Evolutionary conservation across 2,329 filamentous ascomycete genomes (phyloP).

Genomic region (Achaetomium macrosporum): DNA sequence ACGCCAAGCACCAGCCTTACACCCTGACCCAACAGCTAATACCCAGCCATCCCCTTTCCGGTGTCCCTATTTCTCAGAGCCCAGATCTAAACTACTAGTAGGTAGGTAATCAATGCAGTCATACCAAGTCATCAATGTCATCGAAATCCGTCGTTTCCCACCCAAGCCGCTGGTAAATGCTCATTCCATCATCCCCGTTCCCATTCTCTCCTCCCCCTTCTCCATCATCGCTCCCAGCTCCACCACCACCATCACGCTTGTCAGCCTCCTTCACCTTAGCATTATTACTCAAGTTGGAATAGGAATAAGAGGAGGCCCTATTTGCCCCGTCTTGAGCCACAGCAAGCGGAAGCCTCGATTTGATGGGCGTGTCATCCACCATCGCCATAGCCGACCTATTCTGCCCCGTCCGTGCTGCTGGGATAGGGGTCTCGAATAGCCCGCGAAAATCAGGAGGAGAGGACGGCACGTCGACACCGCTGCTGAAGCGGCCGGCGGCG

Average conservation of each 20-base stretch:
- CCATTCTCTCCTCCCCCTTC: background rate
- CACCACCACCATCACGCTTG: slow-evolving; percentile 1
- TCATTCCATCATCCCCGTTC: slow-evolving; percentile 29
- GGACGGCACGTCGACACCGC: slow-evolving; percentile 11
- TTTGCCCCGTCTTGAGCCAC: slow-evolving; percentile 2
- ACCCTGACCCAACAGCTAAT: no score
- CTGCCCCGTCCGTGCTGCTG: slow-evolving; percentile 9
- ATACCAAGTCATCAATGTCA: slow-evolving; percentile 33
- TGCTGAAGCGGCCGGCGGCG: background rate
- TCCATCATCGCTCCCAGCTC: slow-evolving; percentile 21
- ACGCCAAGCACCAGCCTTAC: no score
- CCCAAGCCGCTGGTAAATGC: slow-evolving; percentile 50
- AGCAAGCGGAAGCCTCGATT: slow-evolving; percentile 11
- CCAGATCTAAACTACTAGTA: background rate
- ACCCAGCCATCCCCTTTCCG: background rate
- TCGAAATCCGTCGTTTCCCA: slow-evolving; percentile 52
- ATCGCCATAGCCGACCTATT: background rate
- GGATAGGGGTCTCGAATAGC: slow-evolving; percentile 28
- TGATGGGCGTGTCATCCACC: slow-evolving; percentile 22
- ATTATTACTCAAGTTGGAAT: background rate
- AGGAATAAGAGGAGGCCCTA: background rate
- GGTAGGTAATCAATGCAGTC: background rate
- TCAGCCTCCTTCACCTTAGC: background rate
- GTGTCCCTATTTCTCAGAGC: background rate
- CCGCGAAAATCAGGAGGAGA: slow-evolving; percentile 18